phyloP scores from a whole-genome alignment of 441 rosid species.

The Erysimum cheiri region DNA sequence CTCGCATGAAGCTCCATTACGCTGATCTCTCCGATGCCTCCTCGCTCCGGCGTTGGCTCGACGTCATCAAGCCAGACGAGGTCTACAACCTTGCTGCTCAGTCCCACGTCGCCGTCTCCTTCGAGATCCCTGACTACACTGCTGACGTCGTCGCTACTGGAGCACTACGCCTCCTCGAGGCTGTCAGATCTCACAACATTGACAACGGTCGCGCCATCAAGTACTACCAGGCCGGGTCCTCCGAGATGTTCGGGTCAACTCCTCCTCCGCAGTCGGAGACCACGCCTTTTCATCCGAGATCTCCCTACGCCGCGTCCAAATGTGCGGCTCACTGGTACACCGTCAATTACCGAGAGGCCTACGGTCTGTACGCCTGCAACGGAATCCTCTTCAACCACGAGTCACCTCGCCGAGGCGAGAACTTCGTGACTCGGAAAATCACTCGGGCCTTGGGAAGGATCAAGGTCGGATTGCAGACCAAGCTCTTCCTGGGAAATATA shows the following conservation, averaged over 20 bases:
- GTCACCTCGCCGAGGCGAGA: conserved; percentile 60
- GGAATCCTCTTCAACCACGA: conserved; percentile 63
- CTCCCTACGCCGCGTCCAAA: conserved; percentile 82
- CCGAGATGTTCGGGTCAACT: conserved; percentile 88
- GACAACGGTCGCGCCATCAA: conserved; percentile 63
- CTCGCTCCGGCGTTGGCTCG: conserved; percentile 89
- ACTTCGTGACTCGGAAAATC: conserved; percentile 60
- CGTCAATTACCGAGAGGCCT: conserved; percentile 68
- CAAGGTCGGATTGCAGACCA: conserved; percentile 73
- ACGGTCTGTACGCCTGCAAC: conserved; percentile 50
- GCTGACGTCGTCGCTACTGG: conserved; percentile 89
- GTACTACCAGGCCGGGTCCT: conserved; percentile 88
- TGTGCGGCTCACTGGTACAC: conserved; percentile 92
- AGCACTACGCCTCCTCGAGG: conserved; percentile 83
- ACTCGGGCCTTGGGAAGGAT: conserved; percentile 58
- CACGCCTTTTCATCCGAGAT: conserved; percentile 82
- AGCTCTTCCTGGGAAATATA: conserved; percentile 79
- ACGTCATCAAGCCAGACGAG: conserved; percentile 78
- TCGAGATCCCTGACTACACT: conserved; percentile 87
- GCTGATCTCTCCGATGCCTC: conserved; percentile 91
- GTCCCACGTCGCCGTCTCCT: conserved; percentile 85
- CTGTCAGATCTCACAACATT: conserved; percentile 78
- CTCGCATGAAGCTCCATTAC: conserved; percentile 89
- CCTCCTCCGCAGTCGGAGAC: conserved; percentile 78
- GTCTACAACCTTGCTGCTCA: conserved; percentile 91